Percentiles rank a stretch among this genome's conserved stretches.
Evolutionary conservation across 257 asterid genomes (phyloP).

Genomic region (Gynochthodes officinalis): DNA sequence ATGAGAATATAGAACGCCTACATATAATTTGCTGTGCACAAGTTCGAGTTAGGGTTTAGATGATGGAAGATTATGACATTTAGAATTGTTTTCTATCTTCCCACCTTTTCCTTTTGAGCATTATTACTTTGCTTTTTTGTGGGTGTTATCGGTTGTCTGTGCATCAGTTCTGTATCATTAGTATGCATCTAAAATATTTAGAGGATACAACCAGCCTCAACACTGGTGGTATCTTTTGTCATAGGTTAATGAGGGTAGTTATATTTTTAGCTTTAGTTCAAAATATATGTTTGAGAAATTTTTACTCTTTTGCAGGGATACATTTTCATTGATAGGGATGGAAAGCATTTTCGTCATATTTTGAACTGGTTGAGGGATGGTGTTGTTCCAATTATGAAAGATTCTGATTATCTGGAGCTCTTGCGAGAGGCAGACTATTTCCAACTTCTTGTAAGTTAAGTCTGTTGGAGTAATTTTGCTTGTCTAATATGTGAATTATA

Average conservation of each 20-base stretch:
- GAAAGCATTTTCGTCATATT: conserved; percentile 80
- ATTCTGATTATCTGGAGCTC: conserved; percentile 62
- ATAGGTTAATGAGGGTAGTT: neutral
- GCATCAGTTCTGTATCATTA: neutral
- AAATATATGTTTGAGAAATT: neutral
- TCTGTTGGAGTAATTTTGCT: conserved; percentile 8
- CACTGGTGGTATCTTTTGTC: neutral
- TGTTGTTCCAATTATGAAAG: conserved; percentile 60
- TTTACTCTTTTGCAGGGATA: conserved; percentile 59
- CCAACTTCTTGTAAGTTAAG: conserved; percentile 79
- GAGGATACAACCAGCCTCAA: neutral
- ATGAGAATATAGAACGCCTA: neutral
- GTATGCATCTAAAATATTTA: neutral
- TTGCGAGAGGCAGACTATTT: conserved; percentile 78
- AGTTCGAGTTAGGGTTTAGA: neutral
- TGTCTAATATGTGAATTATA: neutral
- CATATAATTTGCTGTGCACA: neutral
- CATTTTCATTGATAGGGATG: conserved; percentile 85
- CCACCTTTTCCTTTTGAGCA: neutral
- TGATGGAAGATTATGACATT: neutral
- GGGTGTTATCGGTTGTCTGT: neutral
- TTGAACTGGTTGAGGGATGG: conserved; percentile 96
- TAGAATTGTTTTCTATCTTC: neutral
- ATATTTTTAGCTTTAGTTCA: neutral
- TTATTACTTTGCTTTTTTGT: neutral